Base-by-base conservation (phyloP, 208 protist species). In the Trichomonas vaginalis region DNA sequence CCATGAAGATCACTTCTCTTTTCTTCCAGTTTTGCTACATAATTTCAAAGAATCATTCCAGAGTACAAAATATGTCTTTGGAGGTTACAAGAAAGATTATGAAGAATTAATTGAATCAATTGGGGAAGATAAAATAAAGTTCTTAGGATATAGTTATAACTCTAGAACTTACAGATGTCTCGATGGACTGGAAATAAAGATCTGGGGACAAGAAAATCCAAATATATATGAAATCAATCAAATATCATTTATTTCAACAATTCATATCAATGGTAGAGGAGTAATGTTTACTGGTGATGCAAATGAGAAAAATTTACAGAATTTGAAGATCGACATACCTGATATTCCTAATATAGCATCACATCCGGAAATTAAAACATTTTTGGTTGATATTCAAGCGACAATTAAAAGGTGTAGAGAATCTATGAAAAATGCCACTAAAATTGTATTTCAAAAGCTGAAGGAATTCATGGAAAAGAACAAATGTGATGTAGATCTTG, bases 261-360 rank as follows among this genome's bases (percentile, higher is more conserved):
- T 88, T 0, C 10, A 47, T 48, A 45, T 47, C 40, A 48, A 48
- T 4, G 40, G 37, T 45, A 40, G 23, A n/a, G 48, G 37, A 88
- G 82, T 88, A n/a, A 10, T 88, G 17, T 88, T 88, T 23, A 88
- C 82, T n/a, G 82, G 82, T 47, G 82, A 88, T 88, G 82, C 82
- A n/a, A 40, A 88, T 32, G 82, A 40, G 0, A 45, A 42, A 32
- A 10, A 45, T 88, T 88, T 88, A 42, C 21, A 9, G 32, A n/a
- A 40, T 35, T 40, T 88, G 14, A 88, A 32, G 0, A 46, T 88
- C 17, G 82, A 88, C 9, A 88, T 35, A 10, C 82, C 82, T 15
- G n/a, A n/a, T n/a, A 27, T n/a, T 70, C 14, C 48, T 48, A 40
- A 88, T n/a, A n/a, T n/a, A n/a, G n/a, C n/a, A n/a, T n/a, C n/a